Conservation (phyloP, 306 rosid species). For the Sicyos edulis region DNA sequence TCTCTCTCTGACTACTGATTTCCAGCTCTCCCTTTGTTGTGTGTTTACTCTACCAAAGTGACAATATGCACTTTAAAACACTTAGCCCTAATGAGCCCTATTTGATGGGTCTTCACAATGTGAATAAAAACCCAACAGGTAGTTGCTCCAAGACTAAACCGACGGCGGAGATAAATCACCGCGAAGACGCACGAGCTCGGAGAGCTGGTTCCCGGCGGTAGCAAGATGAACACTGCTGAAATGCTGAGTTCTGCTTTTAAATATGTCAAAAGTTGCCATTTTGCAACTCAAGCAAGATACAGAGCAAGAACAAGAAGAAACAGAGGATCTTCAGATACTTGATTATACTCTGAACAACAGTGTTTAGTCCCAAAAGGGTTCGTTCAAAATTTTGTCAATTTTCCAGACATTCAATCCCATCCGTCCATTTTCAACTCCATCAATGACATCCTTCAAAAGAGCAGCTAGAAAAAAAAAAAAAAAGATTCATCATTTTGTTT, state of each 20-base stretch:
- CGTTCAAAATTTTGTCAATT: slow-evolving; percentile 31
- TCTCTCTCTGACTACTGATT: no score
- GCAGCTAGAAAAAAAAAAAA: neutral
- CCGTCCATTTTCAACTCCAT: slow-evolving; percentile 39
- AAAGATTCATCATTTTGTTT: slow-evolving; percentile 1
- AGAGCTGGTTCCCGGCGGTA: slow-evolving; percentile 64
- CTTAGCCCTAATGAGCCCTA: no score
- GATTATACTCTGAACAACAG: slow-evolving; percentile 50
- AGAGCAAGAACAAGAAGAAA: neutral
- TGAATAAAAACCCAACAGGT: no score
- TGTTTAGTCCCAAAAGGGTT: slow-evolving; percentile 53
- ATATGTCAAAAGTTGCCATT: slow-evolving; percentile 54
- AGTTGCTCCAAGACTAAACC: neutral
- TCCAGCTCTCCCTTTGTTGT: no score
- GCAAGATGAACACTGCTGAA: slow-evolving; percentile 84
- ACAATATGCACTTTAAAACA: no score
- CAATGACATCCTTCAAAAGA: slow-evolving; percentile 18
- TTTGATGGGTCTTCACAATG: no score
- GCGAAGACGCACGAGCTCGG: slow-evolving; percentile 69
- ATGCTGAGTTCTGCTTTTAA: slow-evolving; percentile 68
- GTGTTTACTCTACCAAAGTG: no score
- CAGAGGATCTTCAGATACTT: slow-evolving; percentile 34
- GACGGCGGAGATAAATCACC: slow-evolving; percentile 68
- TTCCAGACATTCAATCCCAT: slow-evolving; percentile 23
- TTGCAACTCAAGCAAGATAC: slow-evolving; percentile 38